phyloP scores from a whole-genome alignment of 2,329 filamentous ascomycete species.

The Trichoderma afroharzianum region DNA sequence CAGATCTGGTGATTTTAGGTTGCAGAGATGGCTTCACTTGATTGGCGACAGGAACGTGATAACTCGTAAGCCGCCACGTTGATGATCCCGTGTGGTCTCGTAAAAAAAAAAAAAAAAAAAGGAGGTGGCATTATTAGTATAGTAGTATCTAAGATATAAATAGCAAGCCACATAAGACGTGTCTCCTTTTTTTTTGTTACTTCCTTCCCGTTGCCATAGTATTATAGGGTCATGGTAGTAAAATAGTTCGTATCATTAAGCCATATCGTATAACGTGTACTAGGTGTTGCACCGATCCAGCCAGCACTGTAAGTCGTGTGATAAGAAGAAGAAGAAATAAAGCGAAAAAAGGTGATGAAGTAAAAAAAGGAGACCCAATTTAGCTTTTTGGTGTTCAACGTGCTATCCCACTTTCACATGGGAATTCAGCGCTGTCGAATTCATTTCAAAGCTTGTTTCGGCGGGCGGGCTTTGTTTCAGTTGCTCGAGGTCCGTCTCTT shows the following conservation, averaged over 20 bases:
- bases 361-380: neutral
- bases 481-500: neutral
- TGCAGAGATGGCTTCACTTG: neutral
- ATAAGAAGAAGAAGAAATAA: neutral
- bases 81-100: slow-evolving; percentile 11
- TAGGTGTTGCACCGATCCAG: slow-evolving; percentile 16
- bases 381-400: neutral
- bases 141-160: slow-evolving; percentile 6
- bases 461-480: neutral
- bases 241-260: slow-evolving; percentile 11
- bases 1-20: slow-evolving; percentile 1
- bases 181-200: neutral
- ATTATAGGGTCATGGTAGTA: neutral
- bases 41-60: slow-evolving; percentile 4
- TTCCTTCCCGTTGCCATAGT: neutral
- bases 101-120: slow-evolving; percentile 9
- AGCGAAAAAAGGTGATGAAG: neutral
- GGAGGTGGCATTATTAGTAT: slow-evolving; percentile 1
- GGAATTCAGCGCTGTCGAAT: neutral
- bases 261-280: slow-evolving; percentile 14
- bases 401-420: neutral
- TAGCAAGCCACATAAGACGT: slow-evolving; percentile 11
- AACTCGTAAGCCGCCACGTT: slow-evolving; percentile 11
- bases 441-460: neutral
- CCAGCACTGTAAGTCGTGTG: slow-evolving; percentile 15